Conservation (phyloP, 1,284 basidiomycete genomes). For the Rhodotorula sp. region DNA sequence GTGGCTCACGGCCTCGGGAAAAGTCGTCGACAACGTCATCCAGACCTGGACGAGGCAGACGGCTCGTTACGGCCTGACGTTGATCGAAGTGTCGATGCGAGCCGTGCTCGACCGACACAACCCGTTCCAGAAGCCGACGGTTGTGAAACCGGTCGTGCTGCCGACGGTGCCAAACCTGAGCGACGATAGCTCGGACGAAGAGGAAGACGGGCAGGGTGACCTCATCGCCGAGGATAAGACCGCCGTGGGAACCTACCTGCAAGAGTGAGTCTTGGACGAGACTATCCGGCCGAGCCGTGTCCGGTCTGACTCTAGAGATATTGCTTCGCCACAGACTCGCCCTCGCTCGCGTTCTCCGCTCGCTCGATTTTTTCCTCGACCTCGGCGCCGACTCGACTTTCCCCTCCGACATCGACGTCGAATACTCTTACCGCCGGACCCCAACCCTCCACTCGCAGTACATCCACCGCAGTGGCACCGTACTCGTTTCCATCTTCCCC, state of each 20-base stretch:
- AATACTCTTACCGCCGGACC: slow-evolving; percentile 77
- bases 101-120: slow-evolving; percentile 58
- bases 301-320: too few relatives aligned
- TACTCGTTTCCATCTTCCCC: slow-evolving; percentile 64
- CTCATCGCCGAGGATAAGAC: neutral
- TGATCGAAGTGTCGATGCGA: slow-evolving; percentile 75
- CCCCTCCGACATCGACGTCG: slow-evolving; percentile 73
- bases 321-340: slow-evolving; percentile 21
- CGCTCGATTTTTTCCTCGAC: slow-evolving; percentile 44
- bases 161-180: slow-evolving; percentile 15
- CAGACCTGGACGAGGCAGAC: slow-evolving; percentile 79
- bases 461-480: slow-evolving; percentile 79
- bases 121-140: slow-evolving; percentile 78
- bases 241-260: neutral
- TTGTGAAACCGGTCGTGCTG: slow-evolving; percentile 52
- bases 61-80: slow-evolving; percentile 83
- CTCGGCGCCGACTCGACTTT: slow-evolving; percentile 78
- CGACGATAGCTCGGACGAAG: slow-evolving; percentile 8
- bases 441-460: slow-evolving; percentile 80
- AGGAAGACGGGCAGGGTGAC: neutral
- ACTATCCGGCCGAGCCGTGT: neutral
- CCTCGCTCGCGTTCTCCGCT: slow-evolving; percentile 34
- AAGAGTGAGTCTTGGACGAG: neutral
- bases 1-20: slow-evolving; percentile 94
- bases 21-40: slow-evolving; percentile 87